These are phyloP conservation scores for Populus tremula DNA, from an alignment of 345 rosid genomes.

Conservation along the genomic window DNA sequence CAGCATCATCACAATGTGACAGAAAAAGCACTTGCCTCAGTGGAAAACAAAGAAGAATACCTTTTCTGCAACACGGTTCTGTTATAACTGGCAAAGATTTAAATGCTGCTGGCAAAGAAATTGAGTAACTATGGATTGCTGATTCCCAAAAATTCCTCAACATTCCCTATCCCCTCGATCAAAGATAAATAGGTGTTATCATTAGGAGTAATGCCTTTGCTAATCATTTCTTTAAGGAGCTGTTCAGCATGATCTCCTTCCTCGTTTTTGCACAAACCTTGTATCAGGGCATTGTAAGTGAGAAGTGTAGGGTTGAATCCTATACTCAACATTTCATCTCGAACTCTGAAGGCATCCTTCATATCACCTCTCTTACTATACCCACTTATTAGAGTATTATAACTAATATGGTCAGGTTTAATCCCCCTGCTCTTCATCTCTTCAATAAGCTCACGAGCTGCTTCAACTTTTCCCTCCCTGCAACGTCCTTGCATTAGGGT, in stretches of 20 bases:
- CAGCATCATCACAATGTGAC: background rate
- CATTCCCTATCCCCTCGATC: conserved; percentile 56
- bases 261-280: conserved; percentile 67
- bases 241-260: conserved; percentile 72
- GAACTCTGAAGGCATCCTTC: conserved; percentile 66
- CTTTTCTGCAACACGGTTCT: background rate
- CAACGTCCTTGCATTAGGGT: conserved; percentile 83
- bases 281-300: conserved; percentile 83
- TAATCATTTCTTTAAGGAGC: conserved; percentile 74
- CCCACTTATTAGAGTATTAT: conserved; percentile 84
- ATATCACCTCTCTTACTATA: conserved; percentile 79
- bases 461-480: conserved; percentile 73
- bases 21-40: background rate
- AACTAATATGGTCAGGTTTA: conserved; percentile 75
- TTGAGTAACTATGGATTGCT: background rate
- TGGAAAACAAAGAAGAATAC: background rate
- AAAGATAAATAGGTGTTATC: conserved; percentile 66
- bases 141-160: background rate
- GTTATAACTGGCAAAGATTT: background rate
- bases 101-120: background rate
- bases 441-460: conserved; percentile 78
- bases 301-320: conserved; percentile 82
- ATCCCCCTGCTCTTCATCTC: conserved; percentile 82
- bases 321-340: conserved; percentile 81
- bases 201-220: conserved; percentile 78